Base-by-base conservation (phyloP, 2,329 filamentous ascomycete genomes). In the Calcarisporium arbuscula region DNA sequence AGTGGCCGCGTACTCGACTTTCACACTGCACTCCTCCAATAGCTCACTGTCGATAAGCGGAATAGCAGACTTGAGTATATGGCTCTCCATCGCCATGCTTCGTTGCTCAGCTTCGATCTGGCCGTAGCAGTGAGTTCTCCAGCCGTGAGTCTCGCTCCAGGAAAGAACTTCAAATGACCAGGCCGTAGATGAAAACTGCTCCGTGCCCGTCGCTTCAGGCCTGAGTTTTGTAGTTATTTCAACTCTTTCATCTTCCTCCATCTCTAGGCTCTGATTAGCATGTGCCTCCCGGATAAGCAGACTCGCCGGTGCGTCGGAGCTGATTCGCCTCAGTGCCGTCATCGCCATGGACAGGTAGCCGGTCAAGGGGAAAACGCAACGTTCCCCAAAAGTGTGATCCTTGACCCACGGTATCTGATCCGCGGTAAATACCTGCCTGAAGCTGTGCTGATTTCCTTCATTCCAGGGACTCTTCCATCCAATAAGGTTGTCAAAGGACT, bases 341-440 rank as follows among this genome's bases (percentile, higher is more conserved):
- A 41, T 25, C 11, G 39, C 35, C 11, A 38, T 21, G 16, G 32
- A 34, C 11, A 36, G 17, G 19, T 35, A 44, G 4, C 42, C 42
- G 6, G 42, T 38, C 12, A 42, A 6, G n/a, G 28, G 28, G n/a
- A 29, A 29, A 44, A 69, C 20, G 16, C 36, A 27, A 8, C 21
- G 17, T 5, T 44, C 15, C 51, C 40, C 64, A 32, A 49, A 35
- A 17, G 51, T 47, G 50, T 70, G 69, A 41, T 70, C 65, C 34
- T 64, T 49, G 20, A 66, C 57, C 39, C 70, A 71, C 8, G 70
- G 59, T 17, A 61, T 39, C 22, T 65, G 55, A 5, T 53, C 49
- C 6, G 60, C 39, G 2, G 48, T 46, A 3, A 67, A 47, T 8
- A 61, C 44, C 30, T 64, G 61, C 15, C 58, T 46, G 49, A 57